Base-by-base conservation (phyloP, 106 monocot species). In the Allium sativum region DNA sequence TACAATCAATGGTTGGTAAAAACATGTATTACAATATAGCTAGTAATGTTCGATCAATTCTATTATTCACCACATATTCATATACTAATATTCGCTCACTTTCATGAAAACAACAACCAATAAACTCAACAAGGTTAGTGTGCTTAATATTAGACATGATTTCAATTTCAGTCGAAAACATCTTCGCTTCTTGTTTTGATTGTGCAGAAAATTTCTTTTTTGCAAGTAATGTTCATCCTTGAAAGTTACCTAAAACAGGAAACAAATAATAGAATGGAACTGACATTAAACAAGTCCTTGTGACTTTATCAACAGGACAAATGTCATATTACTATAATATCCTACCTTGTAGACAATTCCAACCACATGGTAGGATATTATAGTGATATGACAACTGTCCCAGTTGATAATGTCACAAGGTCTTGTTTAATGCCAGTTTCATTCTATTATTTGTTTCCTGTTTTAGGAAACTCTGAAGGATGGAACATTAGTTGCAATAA, bases 361-460 rank as follows among this genome's bases (percentile, higher is more conserved):
- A 84, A 42, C 84, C 84, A 58, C 85, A 56, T 85, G 81, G 22
- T 81, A 81, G 66, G n/a, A n/a, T n/a, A n/a, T n/a, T n/a, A n/a
- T n/a, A n/a, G n/a, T n/a, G n/a, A n/a, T n/a, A n/a, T n/a, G n/a
- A n/a, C n/a, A n/a, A n/a, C n/a, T n/a, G n/a, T n/a, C n/a, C n/a
- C n/a, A n/a, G n/a, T n/a, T n/a, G n/a, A n/a, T n/a, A n/a, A n/a
- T n/a, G n/a, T n/a, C n/a, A n/a, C n/a, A n/a, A n/a, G n/a, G n/a
- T n/a, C n/a, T n/a, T n/a, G n/a, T n/a, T n/a, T n/a, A n/a, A n/a
- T n/a, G n/a, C n/a, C n/a, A n/a, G n/a, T n/a, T n/a, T n/a, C n/a
- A n/a, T n/a, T n/a, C n/a, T n/a, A n/a, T n/a, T n/a, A n/a, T n/a
- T n/a, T n/a, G n/a, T n/a, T n/a, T n/a, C n/a, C n/a, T n/a, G n/a